These are phyloP conservation scores for Chimonanthus praecox DNA, from an alignment of 164 flowering plant genomes.

Conservation along the genomic window DNA sequence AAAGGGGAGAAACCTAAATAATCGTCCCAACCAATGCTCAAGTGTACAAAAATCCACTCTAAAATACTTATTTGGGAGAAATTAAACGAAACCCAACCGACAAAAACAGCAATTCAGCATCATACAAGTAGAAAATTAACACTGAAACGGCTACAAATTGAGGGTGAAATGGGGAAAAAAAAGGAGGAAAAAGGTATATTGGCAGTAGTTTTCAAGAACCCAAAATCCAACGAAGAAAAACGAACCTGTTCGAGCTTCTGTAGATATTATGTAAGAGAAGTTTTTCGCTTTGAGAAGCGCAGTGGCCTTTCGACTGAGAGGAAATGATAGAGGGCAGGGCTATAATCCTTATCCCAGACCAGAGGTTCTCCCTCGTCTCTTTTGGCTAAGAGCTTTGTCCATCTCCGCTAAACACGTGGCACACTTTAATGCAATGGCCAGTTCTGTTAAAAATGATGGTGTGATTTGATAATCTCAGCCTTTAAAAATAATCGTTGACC, in stretches of 20 bases:
- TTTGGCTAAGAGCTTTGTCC: not conserved
- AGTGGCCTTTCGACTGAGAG: not conserved
- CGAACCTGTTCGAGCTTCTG: not conserved
- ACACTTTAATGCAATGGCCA: no score
- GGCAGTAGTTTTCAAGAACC: not conserved
- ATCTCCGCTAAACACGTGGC: not conserved
- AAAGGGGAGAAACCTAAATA: not conserved
- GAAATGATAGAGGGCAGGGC: constrained; percentile 52
- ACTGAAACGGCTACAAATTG: not conserved
- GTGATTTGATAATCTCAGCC: no score
- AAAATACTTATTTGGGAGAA: no score
- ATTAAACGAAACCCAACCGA: not conserved
- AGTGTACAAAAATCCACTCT: not conserved
- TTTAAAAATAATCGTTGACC: no score
- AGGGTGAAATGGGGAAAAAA: constrained; percentile 9
- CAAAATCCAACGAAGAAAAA: not conserved
- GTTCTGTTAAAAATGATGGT: no score
- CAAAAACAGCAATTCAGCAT: not conserved
- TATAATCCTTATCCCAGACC: constrained; percentile 51
- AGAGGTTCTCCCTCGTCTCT: not conserved
- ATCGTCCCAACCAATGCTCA: not conserved
- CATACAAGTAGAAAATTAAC: not conserved
- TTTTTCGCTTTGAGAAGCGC: not conserved
- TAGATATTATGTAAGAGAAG: not conserved
- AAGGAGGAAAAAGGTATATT: not conserved